Base-by-base conservation (phyloP, 2,329 filamentous ascomycete species). In the Botrytis galanthina region DNA sequence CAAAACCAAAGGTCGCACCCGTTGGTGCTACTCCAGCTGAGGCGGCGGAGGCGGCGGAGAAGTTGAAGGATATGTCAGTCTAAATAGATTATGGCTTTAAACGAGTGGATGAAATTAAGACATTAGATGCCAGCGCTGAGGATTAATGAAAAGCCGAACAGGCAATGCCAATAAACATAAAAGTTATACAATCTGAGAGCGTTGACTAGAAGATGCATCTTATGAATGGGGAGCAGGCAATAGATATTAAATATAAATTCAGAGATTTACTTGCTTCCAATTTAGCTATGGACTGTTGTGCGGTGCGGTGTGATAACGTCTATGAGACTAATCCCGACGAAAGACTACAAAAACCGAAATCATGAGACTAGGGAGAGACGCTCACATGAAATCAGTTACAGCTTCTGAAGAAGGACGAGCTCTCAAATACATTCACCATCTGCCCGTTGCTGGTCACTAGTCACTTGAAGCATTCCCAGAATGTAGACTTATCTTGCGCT, bases 21-120 rank as follows among this genome's bases (percentile, higher is more conserved):
- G 78, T 75, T 29, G 76, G 71, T 35, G 59, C 72, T 46, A 71
- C 59, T 7, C 74, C 78, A 57, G 81, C 81, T 29, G 78, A 76
- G 54, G 81, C 77, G 78, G 48, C 80, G 78, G 78, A 76, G 54
- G 81, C 77, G 78, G 48, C 80, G 78, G 77, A 83, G 82, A 79
- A 79, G 76, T 73, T 81, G 64, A 84, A 84, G 79, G 79, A 80
- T 64, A 74, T 80, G 59, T 78, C 77, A 61, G 78, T 80, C 60
- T 80, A 72, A n/a, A 75, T 5, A 39, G 26, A 9, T 29, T 29
- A 20, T 9, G 12, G n/a, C 5, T 10, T 29, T 18, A 9, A 2
- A 26, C 0, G 6, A 22, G 9, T n/a, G 39, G 26, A 26, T 51
- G 46, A 9, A 62, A 37, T 12, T 35, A 46, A 39, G 16, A 26